Evolutionary conservation across 139 green algal genomes (phyloP).

Genomic region (Raphidocelis subcapitata): DNA sequence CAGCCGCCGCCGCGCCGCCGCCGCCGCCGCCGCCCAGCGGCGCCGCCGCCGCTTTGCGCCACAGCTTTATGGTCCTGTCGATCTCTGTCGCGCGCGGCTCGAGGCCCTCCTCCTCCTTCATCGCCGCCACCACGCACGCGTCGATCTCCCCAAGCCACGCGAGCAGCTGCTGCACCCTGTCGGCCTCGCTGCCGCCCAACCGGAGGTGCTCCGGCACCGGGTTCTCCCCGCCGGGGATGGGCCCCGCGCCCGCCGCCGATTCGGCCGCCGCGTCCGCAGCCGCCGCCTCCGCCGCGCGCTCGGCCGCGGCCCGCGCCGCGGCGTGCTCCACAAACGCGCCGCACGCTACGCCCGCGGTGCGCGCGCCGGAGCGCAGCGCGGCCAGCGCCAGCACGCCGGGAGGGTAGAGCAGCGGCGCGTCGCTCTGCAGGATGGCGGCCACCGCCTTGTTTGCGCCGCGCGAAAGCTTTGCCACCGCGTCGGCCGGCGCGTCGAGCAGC

Average conservation of each 20-base stretch:
- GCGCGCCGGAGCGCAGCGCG: conserved; percentile 46
- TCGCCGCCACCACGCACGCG: background rate
- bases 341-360: conserved; percentile 1
- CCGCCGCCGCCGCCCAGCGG: background rate
- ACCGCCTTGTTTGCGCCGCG: conserved; percentile 27
- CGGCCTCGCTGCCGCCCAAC: background rate
- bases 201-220: too few relatives aligned
- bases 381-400: conserved; percentile 60
- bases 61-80: conserved; percentile 22
- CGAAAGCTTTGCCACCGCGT: conserved; percentile 9
- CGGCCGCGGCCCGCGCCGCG: background rate
- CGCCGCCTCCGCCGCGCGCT: background rate
- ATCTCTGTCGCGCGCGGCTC: conserved; percentile 11
- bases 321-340: conserved; percentile 2
- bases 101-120: conserved; percentile 1
- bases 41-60: conserved; percentile 9
- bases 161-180: conserved; percentile 18
- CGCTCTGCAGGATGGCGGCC: conserved; percentile 70
- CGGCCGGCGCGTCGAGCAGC: conserved; percentile 19
- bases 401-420: conserved; percentile 72
- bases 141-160: conserved; percentile 4
- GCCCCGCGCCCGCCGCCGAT: background rate
- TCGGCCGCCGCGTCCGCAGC: background rate
- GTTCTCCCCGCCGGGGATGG: too few relatives aligned
- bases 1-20: background rate